These are phyloP conservation scores for Helianthus annuus DNA, from an alignment of 129 eudicot genomes.

Conservation along the genomic window HanXRQr2.0-SUNRISE NC_035442.2:118272957-118273456, in stretches of 20 bases:
- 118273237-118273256: conserved; percentile 48
- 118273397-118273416: not conserved
- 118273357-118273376: not conserved
- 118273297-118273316: conserved; percentile 65
- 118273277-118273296: conserved; percentile 40
- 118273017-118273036: conserved; percentile 52
- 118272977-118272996: conserved; percentile 55
- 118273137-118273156: conserved; percentile 44
- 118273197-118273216: conserved; percentile 33
- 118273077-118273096: not conserved
- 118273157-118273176: conserved; percentile 44
- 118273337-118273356: conserved; percentile 84
- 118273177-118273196: conserved; percentile 45
- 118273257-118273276: conserved; percentile 49
- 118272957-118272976: conserved; percentile 27
- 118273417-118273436: not conserved
- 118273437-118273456: conserved; percentile 57
- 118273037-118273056: conserved; percentile 40
- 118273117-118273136: conserved; percentile 59
- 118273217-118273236: conserved; percentile 53
- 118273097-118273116: conserved; percentile 33
- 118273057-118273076: conserved; percentile 44
- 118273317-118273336: conserved; percentile 51
- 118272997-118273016: conserved; percentile 74
- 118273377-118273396: not conserved